Base-by-base conservation (phyloP, 2,329 filamentous ascomycete genomes). In the Sporothrix brunneoviolacea region DNA sequence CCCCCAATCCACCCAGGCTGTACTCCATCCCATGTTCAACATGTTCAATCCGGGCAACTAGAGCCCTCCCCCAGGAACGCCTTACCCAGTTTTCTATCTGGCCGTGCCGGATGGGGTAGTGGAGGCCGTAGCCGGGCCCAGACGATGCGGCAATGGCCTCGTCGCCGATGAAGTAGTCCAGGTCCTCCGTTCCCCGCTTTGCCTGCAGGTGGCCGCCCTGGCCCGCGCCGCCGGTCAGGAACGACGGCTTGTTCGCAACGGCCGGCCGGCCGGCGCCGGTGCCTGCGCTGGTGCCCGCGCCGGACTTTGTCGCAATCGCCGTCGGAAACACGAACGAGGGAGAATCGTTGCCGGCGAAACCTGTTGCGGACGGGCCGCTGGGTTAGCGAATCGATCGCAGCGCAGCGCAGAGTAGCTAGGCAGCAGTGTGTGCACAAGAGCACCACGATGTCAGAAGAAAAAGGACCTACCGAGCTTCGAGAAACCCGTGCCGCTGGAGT, bases 311-410 rank as follows among this genome's bases (percentile, higher is more conserved):
- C 64, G 93, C 91, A 72, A 98, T 98, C 60, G 93, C 93, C 50
- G 93, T 98, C 56, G 93, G 93, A 71, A 98, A 98, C 65, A 98
- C 93, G 75, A 97, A 98, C 51, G 93, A 98, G 36, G 93, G 93
- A 59, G 93, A 95, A 71, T 98, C 93, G 73, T 98, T 98, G 72
- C 93, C 93, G 71, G 93, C 93, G 71, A 98, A 98, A 72, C 91
- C 91, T 96, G 61, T 33, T 2, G 16, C 8, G 12, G 13, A 30
- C 9, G 12, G 18, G 18, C 6, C 10, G 12, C 16, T 24, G 37
- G 13, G 36, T 50, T 46, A 47, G 18, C 35, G 13, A 32, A 13
- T 15, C 24, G 27, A n/a, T 48, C 24, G 18, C 6, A 18, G 18
- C 30, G 16, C 8, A 37, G 15, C 36, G 21, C 10, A 15, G 33